Conservation (phyloP, 176 grass and related monocot species). For the Triticum monococcum region DNA sequence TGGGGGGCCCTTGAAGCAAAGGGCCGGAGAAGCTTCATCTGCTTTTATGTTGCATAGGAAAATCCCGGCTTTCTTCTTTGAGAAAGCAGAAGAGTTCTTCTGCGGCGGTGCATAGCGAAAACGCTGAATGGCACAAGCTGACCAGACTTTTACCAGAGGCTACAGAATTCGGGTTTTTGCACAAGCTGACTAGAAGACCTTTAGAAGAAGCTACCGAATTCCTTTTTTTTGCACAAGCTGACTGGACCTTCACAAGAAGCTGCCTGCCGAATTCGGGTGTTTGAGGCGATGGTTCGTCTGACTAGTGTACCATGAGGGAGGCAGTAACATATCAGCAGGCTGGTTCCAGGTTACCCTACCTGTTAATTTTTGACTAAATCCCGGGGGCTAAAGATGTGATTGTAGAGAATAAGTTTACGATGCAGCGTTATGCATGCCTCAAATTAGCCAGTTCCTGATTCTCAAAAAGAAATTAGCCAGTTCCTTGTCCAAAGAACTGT, state of each 20-base stretch:
- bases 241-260: not conserved
- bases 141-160: not conserved
- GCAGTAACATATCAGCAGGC: not conserved
- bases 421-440: not conserved
- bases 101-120: conserved; percentile 44
- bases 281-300: not conserved
- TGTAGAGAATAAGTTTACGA: conserved; percentile 9
- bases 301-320: not conserved
- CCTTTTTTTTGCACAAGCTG: conserved; percentile 10
- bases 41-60: conserved; percentile 81
- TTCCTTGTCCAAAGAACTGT: not conserved
- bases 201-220: not conserved
- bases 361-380: conserved; percentile 2
- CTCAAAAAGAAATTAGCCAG: no score
- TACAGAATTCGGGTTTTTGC: conserved; percentile 16
- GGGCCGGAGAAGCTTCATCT: conserved; percentile 58
- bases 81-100: conserved; percentile 89
- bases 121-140: not conserved
- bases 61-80: conserved; percentile 85
- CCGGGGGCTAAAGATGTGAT: not conserved
- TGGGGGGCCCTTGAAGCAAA: conserved; percentile 60
- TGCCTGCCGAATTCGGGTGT: not conserved
- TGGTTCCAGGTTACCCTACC: not conserved
- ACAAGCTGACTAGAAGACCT: not conserved
- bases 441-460: not conserved